phyloP scores from a whole-genome alignment of 2,329 filamentous ascomycete genomes.

The Cryphonectria nitschkei region DNA sequence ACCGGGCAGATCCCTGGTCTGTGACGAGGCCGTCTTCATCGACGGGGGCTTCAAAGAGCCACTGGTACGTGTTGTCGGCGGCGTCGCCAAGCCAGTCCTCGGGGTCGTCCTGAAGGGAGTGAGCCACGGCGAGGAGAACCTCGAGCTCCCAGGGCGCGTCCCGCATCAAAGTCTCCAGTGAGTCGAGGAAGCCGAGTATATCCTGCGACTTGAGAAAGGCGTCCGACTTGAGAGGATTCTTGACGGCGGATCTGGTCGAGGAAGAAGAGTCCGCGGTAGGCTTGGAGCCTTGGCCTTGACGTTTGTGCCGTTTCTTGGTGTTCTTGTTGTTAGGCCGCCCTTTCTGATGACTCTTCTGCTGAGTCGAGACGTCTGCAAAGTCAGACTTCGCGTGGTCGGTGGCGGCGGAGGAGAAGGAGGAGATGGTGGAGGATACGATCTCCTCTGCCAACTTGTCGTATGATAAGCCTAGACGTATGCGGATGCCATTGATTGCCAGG shows the following conservation, averaged over 20 bases:
- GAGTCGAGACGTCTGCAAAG: neutral
- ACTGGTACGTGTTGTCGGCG: conserved; percentile 31
- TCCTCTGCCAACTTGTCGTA: neutral
- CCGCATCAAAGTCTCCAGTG: neutral
- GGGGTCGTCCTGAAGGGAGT: conserved; percentile 30
- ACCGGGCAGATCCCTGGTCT: neutral
- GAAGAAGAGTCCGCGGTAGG: neutral
- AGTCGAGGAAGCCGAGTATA: neutral
- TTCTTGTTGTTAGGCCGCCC: neutral
- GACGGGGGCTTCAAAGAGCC: conserved; percentile 28
- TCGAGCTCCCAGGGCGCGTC: neutral
- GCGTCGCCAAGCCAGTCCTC: conserved; percentile 30
- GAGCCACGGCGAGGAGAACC: neutral
- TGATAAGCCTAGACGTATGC: neutral
- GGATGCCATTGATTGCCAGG: neutral
- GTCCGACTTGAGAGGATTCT: neutral
- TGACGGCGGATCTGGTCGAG: neutral
- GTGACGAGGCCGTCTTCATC: conserved; percentile 11
- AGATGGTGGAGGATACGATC: neutral
- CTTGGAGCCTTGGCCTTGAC: neutral
- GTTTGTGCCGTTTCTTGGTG: neutral
- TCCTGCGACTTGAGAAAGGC: neutral
- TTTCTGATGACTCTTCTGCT: neutral
- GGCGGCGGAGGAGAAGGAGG: no score
- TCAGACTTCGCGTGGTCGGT: neutral